These are phyloP conservation scores for Leishmania lainsoni DNA, from an alignment of 208 protist genomes.

Conservation along the genomic window DNA sequence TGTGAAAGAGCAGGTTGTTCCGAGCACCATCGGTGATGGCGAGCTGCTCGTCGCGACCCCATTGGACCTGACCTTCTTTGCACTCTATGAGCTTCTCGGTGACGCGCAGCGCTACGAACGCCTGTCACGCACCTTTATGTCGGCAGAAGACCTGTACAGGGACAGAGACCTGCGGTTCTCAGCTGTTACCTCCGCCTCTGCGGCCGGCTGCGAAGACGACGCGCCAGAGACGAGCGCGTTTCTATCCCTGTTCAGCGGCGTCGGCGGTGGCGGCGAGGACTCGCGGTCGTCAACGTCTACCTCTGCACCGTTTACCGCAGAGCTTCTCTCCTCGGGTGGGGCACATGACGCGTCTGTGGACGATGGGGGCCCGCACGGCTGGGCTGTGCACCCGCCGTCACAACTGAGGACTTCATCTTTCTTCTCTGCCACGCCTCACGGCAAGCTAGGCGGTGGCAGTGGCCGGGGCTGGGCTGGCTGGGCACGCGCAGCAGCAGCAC, in stretches of 20 bases:
- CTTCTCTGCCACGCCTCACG: background rate
- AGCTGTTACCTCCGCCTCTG: background rate
- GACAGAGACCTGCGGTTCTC: background rate
- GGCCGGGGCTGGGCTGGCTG: conserved; percentile 39
- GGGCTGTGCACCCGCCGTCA: background rate
- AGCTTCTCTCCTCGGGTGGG: background rate
- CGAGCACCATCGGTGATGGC: conserved; percentile 6
- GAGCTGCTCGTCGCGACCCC: conserved; percentile 44
- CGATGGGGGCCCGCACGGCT: background rate
- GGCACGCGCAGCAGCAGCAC: conserved; percentile 39
- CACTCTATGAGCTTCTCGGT: conserved; percentile 37
- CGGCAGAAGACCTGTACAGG: conserved; percentile 17
- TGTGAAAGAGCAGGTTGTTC: conserved; percentile 13
- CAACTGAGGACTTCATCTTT: background rate
- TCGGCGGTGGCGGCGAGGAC: conserved; percentile 10
- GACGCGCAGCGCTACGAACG: conserved; percentile 14
- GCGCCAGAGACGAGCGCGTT: background rate
- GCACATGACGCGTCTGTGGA: background rate
- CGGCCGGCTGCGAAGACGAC: background rate
- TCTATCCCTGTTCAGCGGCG: conserved; percentile 13
- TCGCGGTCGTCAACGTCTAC: conserved; percentile 14
- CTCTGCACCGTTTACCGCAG: background rate
- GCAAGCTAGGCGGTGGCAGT: no score
- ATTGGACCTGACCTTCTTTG: conserved; percentile 67
- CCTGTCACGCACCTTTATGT: conserved; percentile 20